A percentile compares a stretch with the other conserved stretches of the same genome.
phyloP scores from a whole-genome alignment of 1,284 basidiomycete genomes.

The Marasmius sp. region DNA sequence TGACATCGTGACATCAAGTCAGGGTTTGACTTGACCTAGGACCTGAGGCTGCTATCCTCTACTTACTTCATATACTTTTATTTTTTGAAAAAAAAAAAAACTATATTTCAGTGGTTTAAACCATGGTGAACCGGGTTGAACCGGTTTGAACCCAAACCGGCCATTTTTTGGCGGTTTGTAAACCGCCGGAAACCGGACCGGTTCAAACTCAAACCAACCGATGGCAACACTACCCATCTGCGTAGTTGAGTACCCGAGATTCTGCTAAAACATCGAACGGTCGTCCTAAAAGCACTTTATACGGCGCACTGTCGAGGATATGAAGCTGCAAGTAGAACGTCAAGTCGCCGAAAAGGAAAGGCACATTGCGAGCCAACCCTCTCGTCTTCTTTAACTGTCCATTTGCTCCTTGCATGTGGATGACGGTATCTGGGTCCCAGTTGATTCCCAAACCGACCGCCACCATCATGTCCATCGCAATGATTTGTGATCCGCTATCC shows the following conservation, averaged over 20 bases:
- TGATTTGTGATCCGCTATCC: neutral
- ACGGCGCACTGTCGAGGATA: conserved; percentile 3
- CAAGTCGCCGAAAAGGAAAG: conserved; percentile 10
- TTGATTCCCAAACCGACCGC: neutral
- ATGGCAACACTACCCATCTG: too few relatives aligned
- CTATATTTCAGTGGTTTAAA: too few relatives aligned
- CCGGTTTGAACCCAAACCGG: too few relatives aligned
- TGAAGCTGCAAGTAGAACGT: conserved; percentile 14
- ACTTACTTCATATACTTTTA: too few relatives aligned
- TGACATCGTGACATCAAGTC: too few relatives aligned
- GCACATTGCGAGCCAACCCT: conserved; percentile 12
- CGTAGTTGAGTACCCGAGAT: conserved; percentile 2
- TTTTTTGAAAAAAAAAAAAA: too few relatives aligned
- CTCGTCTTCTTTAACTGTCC: neutral
- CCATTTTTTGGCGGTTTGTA: too few relatives aligned
- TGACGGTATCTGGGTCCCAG: neutral
- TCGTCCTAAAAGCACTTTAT: conserved; percentile 5
- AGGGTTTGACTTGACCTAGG: too few relatives aligned
- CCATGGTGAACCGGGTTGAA: too few relatives aligned
- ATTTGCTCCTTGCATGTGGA: neutral
- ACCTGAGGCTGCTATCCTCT: too few relatives aligned
- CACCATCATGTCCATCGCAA: neutral
- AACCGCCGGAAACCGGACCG: too few relatives aligned
- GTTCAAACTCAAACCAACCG: too few relatives aligned
- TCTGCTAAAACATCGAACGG: conserved; percentile 10